Evolutionary conservation across 345 rosid species (phyloP).

Genomic region (Gossypium turneri): DNA sequence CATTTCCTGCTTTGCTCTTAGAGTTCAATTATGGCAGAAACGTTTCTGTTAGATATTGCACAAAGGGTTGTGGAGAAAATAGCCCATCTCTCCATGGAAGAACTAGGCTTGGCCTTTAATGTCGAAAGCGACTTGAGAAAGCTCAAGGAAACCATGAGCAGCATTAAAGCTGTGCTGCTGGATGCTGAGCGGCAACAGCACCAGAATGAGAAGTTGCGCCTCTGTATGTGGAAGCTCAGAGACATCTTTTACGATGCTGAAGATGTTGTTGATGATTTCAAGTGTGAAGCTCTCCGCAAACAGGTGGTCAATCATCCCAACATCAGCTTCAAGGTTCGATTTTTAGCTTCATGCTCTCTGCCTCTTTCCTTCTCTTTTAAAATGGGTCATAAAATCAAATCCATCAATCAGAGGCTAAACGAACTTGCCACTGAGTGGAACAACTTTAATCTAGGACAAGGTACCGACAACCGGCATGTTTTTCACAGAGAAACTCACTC

Average conservation of each 20-base stretch:
- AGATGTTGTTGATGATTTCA: background rate
- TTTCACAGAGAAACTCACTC: background rate
- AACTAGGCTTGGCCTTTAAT: background rate
- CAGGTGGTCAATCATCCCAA: background rate
- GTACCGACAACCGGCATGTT: background rate
- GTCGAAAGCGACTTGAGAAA: background rate
- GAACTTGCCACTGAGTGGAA: background rate
- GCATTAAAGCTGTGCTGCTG: background rate
- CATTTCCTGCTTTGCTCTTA: background rate
- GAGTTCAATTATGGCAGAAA: background rate
- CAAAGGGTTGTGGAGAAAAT: background rate
- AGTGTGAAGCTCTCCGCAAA: background rate
- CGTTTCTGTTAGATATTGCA: background rate
- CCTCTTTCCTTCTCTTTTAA: background rate
- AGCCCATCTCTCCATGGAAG: background rate
- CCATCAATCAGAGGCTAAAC: background rate
- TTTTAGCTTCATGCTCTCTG: background rate
- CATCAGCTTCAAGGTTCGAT: background rate
- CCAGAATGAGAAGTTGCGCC: background rate
- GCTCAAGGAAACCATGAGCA: background rate
- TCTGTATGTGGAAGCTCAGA: background rate
- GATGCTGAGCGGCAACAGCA: background rate
- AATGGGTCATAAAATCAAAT: background rate
- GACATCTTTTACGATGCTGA: constrained; percentile 1
- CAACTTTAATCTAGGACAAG: background rate